Percentiles rank a stretch among this genome's conserved stretches.
These are phyloP conservation scores for Rhodosorus marinus DNA, from an alignment of 23 red algal genomes.

Conservation along the genomic window DNA sequence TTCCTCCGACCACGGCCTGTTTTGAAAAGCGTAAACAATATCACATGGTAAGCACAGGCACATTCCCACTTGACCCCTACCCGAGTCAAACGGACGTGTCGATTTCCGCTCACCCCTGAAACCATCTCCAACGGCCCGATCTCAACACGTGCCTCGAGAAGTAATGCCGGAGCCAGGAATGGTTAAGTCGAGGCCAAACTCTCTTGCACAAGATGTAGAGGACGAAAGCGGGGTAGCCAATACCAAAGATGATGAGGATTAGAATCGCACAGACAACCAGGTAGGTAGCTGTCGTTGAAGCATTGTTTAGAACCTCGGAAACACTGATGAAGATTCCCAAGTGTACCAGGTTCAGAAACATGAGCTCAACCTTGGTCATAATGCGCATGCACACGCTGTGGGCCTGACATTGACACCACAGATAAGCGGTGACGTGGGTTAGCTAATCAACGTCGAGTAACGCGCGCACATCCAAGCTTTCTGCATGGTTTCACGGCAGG, in stretches of 20 bases:
- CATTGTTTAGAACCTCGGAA: background rate
- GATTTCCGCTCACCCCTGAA: too few relatives aligned
- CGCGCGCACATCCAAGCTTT: too few relatives aligned
- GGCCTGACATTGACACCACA: background rate
- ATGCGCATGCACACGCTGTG: background rate
- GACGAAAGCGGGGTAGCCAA: background rate
- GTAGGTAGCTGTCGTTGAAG: background rate
- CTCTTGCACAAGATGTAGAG: background rate
- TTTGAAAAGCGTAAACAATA: too few relatives aligned
- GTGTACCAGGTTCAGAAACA: background rate
- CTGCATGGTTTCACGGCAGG: too few relatives aligned
- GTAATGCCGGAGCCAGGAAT: background rate
- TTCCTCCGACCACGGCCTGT: too few relatives aligned
- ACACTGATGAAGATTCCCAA: background rate
- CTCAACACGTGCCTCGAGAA: constrained; percentile 1
- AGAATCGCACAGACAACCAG: background rate
- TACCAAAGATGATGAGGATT: background rate
- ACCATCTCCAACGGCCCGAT: background rate
- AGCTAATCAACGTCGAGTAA: too few relatives aligned
- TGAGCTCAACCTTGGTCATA: background rate
- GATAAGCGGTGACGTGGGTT: too few relatives aligned
- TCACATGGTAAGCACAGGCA: too few relatives aligned
- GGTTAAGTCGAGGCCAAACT: background rate
- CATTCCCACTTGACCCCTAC: too few relatives aligned
- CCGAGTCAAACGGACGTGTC: too few relatives aligned